Conservation (phyloP, 805 yeast genomes). For the Ogataea degrootiae region DNA sequence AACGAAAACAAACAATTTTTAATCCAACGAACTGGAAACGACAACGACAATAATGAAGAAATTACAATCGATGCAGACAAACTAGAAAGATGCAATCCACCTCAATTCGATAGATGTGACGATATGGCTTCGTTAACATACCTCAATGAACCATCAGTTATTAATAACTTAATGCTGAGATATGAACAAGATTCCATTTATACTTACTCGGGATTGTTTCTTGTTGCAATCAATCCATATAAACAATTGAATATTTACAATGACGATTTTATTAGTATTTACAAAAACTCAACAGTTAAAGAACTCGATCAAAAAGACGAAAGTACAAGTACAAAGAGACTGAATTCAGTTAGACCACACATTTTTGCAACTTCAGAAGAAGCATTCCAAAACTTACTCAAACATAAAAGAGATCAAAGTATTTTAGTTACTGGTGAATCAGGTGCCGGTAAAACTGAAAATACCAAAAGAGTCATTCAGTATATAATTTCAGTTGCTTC, state of each 20-base stretch:
- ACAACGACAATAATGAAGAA: conserved; percentile 13
- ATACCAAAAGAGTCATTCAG: conserved; percentile 90
- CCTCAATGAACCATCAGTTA: conserved; percentile 93
- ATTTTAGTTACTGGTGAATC: conserved; percentile 97
- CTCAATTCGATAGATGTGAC: conserved; percentile 81
- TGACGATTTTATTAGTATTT: conserved; percentile 48
- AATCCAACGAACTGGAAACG: conserved; percentile 30
- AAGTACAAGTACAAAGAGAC: conserved; percentile 7
- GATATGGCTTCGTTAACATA: conserved; percentile 96
- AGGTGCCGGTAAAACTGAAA: conserved; percentile 99
- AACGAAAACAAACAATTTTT: conserved; percentile 35
- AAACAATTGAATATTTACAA: conserved; percentile 67
- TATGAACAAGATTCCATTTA: conserved; percentile 76
- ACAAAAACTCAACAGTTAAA: conserved; percentile 23
- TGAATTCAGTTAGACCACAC: conserved; percentile 59
- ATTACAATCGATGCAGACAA: conserved; percentile 36
- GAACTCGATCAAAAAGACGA: conserved; percentile 14
- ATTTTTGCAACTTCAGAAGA: conserved; percentile 86
- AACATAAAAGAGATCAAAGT: conserved; percentile 73
- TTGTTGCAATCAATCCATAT: conserved; percentile 95
- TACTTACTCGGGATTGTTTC: conserved; percentile 91
- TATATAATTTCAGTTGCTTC: conserved; percentile 75
- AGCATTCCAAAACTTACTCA: conserved; percentile 72
- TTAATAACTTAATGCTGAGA: conserved; percentile 73
- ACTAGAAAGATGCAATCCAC: conserved; percentile 75